phyloP scores from a whole-genome alignment of 2,329 filamentous ascomycete genomes.

The Penicillium vulpinum region DNA sequence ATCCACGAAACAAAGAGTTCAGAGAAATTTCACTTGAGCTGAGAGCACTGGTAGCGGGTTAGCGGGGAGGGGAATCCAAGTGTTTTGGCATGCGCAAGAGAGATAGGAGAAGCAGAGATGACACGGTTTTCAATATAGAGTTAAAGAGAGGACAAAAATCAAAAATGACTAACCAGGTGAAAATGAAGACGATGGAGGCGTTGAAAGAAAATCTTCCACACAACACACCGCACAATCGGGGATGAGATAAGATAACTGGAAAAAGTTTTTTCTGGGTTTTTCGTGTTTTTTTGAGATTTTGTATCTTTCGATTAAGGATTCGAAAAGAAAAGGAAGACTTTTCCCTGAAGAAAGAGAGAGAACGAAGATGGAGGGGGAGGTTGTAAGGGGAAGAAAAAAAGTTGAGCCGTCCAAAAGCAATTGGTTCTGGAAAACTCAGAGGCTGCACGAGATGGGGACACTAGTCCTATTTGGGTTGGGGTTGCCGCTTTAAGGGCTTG shows the following conservation, averaged over 20 bases:
- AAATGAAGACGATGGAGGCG: constrained; percentile 24
- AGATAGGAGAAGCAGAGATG: not conserved
- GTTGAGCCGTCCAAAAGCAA: constrained; percentile 27
- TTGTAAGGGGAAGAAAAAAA: constrained; percentile 29
- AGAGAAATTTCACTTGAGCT: constrained; percentile 13
- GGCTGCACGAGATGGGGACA: constrained; percentile 17
- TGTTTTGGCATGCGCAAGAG: not conserved
- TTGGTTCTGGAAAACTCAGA: constrained; percentile 38
- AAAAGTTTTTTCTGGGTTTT: constrained; percentile 40
- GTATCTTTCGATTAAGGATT: constrained; percentile 33
- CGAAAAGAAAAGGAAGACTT: constrained; percentile 33
- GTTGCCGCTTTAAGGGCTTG: constrained; percentile 22
- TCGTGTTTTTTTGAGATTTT: constrained; percentile 41
- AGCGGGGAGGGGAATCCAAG: constrained; percentile 3
- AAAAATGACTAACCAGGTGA: constrained; percentile 22
- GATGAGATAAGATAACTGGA: constrained; percentile 30
- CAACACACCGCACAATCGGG: constrained; percentile 37
- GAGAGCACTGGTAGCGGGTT: constrained; percentile 6
- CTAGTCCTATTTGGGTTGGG: constrained; percentile 26
- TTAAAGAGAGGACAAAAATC: constrained; percentile 7
- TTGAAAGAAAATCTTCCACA: constrained; percentile 31
- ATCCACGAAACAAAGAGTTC: constrained; percentile 20
- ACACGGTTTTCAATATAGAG: not conserved
- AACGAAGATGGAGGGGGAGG: constrained; percentile 16
- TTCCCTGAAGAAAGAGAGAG: constrained; percentile 33